Conservation (phyloP, 2,329 filamentous ascomycete genomes). For the Davidsoniella virescens region DNA sequence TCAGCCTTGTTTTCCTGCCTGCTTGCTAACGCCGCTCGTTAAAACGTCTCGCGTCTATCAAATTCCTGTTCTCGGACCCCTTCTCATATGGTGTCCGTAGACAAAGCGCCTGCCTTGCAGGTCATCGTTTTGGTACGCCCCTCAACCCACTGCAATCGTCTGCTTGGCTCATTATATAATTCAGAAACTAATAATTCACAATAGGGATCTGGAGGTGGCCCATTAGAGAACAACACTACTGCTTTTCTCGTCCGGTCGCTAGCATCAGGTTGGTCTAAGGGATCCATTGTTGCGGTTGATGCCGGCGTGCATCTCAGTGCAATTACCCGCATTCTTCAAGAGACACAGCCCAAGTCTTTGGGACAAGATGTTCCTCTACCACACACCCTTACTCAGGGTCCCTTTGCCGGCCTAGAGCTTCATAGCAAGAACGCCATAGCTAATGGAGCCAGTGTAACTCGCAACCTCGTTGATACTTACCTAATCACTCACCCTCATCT, state of each 20-base stretch:
- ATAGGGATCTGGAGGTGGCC: constrained; percentile 79
- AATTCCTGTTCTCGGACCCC: background rate
- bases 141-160: constrained; percentile 3
- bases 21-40: too few species aligned
- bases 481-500: constrained; percentile 95
- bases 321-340: constrained; percentile 63
- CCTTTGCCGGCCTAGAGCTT: constrained; percentile 65
- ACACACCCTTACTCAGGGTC: constrained; percentile 46
- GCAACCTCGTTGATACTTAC: constrained; percentile 68
- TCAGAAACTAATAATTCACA: constrained; percentile 18
- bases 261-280: constrained; percentile 60
- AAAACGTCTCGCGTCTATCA: too few species aligned
- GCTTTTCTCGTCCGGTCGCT: constrained; percentile 76
- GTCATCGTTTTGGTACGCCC: constrained; percentile 57
- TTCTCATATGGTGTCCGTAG: constrained; percentile 6
- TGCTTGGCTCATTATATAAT: too few species aligned
- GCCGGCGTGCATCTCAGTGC: constrained; percentile 78
- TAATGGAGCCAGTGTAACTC: constrained; percentile 68
- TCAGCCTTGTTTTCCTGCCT: background rate
- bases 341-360: constrained; percentile 26
- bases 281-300: constrained; percentile 82
- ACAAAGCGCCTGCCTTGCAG: constrained; percentile 40
- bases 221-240: constrained; percentile 76
- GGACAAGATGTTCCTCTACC: constrained; percentile 23
- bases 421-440: constrained; percentile 49